Evolutionary conservation across 2,329 filamentous ascomycete genomes (phyloP).

Genomic region (Sclerotinia trifoliorum): DNA sequence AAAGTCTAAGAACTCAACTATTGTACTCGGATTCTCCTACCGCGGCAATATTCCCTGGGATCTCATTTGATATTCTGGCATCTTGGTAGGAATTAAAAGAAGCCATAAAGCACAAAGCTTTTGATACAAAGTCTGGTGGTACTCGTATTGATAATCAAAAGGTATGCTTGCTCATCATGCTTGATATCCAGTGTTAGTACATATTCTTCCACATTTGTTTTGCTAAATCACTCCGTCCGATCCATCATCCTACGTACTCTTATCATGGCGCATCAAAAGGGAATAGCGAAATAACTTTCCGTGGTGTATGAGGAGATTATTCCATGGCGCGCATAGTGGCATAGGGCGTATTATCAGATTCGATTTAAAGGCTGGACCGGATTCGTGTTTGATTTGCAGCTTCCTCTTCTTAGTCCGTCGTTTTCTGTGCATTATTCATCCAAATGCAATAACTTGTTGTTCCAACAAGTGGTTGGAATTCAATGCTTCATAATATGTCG

Average conservation of each 20-base stretch:
- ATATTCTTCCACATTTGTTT: background rate
- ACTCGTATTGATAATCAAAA: background rate
- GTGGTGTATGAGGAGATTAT: background rate
- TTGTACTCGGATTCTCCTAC: background rate
- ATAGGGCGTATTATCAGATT: background rate
- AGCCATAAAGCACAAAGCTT: background rate
- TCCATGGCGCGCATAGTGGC: background rate
- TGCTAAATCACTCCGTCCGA: background rate
- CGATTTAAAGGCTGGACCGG: background rate
- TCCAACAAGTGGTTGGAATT: background rate
- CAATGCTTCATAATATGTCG: background rate
- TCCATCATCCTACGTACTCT: background rate
- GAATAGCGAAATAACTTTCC: background rate
- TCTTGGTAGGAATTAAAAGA: background rate
- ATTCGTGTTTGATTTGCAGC: background rate
- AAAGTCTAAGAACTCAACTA: background rate
- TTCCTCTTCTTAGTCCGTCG: background rate
- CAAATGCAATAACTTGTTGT: background rate
- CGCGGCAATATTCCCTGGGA: background rate
- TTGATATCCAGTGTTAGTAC: background rate
- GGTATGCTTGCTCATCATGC: background rate
- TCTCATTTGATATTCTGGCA: background rate
- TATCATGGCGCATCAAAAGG: background rate
- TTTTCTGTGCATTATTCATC: background rate
- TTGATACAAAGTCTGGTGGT: background rate